Percentiles rank a stretch among this genome's conserved stretches.
phyloP scores from a whole-genome alignment of 805 yeast genomes.

The Clavispora phyllophila region DNA sequence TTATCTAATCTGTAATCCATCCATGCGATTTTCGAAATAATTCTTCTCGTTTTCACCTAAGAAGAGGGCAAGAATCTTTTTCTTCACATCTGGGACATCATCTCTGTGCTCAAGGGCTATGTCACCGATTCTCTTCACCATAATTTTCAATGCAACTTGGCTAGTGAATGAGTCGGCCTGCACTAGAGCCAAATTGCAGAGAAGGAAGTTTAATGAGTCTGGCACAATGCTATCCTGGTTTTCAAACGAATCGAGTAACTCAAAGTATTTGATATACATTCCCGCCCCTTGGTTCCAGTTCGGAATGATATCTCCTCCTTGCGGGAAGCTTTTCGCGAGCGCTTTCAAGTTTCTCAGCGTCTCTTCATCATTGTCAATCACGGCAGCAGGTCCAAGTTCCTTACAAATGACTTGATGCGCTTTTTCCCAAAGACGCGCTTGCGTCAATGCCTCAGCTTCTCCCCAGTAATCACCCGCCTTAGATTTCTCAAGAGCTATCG shows the following conservation, averaged over 20 bases:
- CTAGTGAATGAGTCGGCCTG: conserved; percentile 14
- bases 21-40: conserved; percentile 22
- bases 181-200: conserved; percentile 43
- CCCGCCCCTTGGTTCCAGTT: conserved; percentile 58
- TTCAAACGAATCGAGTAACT: conserved; percentile 16
- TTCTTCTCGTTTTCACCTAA: conserved; percentile 43
- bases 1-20: background rate
- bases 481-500: conserved; percentile 55
- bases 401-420: conserved; percentile 58
- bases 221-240: conserved; percentile 12
- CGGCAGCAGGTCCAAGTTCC: conserved; percentile 67
- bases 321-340: conserved; percentile 43
- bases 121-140: conserved; percentile 46
- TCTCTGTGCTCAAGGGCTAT: conserved; percentile 24
- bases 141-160: conserved; percentile 46
- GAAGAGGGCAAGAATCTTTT: conserved; percentile 33
- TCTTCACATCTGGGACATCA: conserved; percentile 18
- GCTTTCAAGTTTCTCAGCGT: conserved; percentile 34
- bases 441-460: conserved; percentile 57
- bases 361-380: conserved; percentile 42
- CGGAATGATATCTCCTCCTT: conserved; percentile 30
- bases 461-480: conserved; percentile 47
- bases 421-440: conserved; percentile 53
- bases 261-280: conserved; percentile 48
- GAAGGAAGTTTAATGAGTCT: conserved; percentile 30